Evolutionary conservation across 1,284 basidiomycete species (phyloP).

Genomic region (Tilletia horrida): DNA sequence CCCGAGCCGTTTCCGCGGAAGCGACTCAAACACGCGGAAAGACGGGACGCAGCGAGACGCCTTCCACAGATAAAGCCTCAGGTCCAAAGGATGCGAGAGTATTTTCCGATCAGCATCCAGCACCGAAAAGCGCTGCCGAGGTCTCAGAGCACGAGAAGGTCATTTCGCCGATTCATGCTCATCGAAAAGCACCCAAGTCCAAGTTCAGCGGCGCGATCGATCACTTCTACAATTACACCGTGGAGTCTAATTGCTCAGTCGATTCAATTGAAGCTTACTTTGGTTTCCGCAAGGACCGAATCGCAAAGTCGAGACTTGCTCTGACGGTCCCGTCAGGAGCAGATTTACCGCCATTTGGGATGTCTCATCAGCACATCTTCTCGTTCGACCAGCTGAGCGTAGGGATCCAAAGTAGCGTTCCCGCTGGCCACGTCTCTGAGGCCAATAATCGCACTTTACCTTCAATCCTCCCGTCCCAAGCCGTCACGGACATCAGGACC

Average conservation of each 20-base stretch:
- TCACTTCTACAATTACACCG: conserved; percentile 30
- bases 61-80: not conserved
- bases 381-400: conserved; percentile 37
- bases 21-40: too few relatives aligned
- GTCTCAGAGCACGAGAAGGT: too few relatives aligned
- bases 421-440: conserved; percentile 9
- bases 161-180: too few relatives aligned
- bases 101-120: not conserved
- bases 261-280: conserved; percentile 39
- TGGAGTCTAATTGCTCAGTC: conserved; percentile 30
- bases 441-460: not conserved
- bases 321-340: conserved; percentile 3
- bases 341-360: conserved; percentile 19
- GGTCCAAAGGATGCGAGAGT: not conserved
- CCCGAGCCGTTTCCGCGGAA: too few relatives aligned
- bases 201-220: conserved; percentile 24
- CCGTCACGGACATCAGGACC: not conserved
- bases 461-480: not conserved
- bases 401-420: conserved; percentile 26
- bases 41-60: not conserved
- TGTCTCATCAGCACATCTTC: conserved; percentile 36
- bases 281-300: conserved; percentile 9
- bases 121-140: too few relatives aligned
- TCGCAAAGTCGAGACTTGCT: not conserved
- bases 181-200: too few relatives aligned